Evolutionary conservation across 805 yeast genomes (phyloP).

Genomic region (Allodekkera sacchari): DNA sequence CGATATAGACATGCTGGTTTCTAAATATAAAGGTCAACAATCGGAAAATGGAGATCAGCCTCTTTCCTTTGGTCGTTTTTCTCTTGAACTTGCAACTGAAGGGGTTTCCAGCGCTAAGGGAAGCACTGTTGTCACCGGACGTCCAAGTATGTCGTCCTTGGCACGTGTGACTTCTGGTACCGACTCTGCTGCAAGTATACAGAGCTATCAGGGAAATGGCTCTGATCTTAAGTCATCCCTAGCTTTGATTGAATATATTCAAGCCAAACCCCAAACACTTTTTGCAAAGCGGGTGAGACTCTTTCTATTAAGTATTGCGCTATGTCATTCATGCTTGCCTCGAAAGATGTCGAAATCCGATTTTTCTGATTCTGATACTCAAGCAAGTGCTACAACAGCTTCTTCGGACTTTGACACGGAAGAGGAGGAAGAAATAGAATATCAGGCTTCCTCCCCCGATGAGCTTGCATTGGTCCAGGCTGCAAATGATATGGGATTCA

Average conservation of each 20-base stretch:
- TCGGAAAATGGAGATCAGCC: too few species aligned
- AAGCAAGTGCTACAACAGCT: background rate
- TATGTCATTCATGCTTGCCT: slow-evolving; percentile 89
- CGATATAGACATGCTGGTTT: slow-evolving; percentile 50
- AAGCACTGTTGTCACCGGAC: slow-evolving; percentile 41
- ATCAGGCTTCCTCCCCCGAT: slow-evolving; percentile 95
- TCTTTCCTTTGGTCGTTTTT: too few species aligned
- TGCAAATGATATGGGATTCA: slow-evolving; percentile 89
- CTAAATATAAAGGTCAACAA: too few species aligned
- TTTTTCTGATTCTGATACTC: slow-evolving; percentile 7
- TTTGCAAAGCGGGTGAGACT: slow-evolving; percentile 70
- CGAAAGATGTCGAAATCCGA: slow-evolving; percentile 32
- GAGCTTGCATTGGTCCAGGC: slow-evolving; percentile 91
- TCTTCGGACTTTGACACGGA: slow-evolving; percentile 7
- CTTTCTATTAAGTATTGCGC: slow-evolving; percentile 71
- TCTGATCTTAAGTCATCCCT: slow-evolving; percentile 43
- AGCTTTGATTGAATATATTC: slow-evolving; percentile 62
- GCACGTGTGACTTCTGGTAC: slow-evolving; percentile 4
- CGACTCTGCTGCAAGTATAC: slow-evolving; percentile 1
- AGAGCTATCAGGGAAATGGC: slow-evolving; percentile 1
- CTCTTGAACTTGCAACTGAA: too few species aligned
- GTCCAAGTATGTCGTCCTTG: slow-evolving; percentile 51
- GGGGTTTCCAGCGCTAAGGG: too few species aligned
- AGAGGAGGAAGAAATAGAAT: slow-evolving; percentile 48
- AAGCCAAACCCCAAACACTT: slow-evolving; percentile 56